phyloP scores from a whole-genome alignment of 495 filamentous ascomycete genomes.

The Alectoria sarmentosa region DNA sequence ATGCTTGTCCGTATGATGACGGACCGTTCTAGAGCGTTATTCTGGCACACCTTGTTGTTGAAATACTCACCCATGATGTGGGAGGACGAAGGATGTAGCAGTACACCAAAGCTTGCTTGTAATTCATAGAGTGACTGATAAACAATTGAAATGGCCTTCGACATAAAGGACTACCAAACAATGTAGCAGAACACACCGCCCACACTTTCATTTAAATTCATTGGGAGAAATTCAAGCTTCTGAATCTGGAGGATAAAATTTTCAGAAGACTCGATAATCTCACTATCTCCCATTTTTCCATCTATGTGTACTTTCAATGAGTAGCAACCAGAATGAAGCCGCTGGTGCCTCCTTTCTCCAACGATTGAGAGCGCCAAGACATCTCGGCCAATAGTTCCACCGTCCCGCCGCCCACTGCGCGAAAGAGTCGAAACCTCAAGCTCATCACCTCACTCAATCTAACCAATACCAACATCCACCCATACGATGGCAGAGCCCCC shows the following conservation, averaged over 20 bases:
- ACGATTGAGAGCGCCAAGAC: not conserved
- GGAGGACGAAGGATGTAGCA: not conserved
- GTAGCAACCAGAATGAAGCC: too few species aligned
- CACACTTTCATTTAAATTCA: not conserved
- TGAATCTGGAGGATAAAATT: too few species aligned
- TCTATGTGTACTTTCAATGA: too few species aligned
- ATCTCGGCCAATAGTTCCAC: not conserved
- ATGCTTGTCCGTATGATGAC: slow-evolving; percentile 35
- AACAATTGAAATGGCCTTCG: not conserved
- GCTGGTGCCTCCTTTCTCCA: too few species aligned
- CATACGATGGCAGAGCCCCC: slow-evolving; percentile 45
- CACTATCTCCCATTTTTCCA: too few species aligned
- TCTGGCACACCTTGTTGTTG: not conserved
- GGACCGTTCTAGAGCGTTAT: slow-evolving; percentile 10
- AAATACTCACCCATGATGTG: not conserved
- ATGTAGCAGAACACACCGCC: not conserved
- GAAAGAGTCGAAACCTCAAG: not conserved
- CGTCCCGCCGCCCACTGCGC: not conserved
- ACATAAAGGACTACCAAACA: not conserved
- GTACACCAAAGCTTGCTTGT: not conserved
- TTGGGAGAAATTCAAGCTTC: too few species aligned
- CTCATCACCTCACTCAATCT: not conserved
- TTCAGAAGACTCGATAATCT: too few species aligned
- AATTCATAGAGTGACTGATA: not conserved
- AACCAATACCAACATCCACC: not conserved